phyloP scores from a whole-genome alignment of 1,284 basidiomycete species.

The Chalciporus sp. region DNA sequence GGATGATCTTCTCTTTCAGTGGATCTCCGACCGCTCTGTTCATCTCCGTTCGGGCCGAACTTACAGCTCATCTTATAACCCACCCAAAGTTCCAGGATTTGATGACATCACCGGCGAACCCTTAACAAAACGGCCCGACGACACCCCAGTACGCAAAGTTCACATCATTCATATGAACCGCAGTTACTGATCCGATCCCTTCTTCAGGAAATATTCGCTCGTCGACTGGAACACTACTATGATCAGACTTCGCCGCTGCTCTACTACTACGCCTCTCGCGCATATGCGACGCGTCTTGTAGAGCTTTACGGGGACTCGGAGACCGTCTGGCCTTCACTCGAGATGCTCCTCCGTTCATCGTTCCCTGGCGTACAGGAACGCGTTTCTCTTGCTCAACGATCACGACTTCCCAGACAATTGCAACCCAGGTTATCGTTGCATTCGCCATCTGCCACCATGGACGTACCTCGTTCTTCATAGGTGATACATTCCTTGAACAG shows the following conservation, averaged over 20 bases:
- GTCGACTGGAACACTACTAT: conserved; percentile 83
- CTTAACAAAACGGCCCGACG: conserved; percentile 86
- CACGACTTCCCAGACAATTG: conserved; percentile 19
- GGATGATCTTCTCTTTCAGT: conserved; percentile 83
- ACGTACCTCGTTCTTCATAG: conserved; percentile 19
- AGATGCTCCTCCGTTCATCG: conserved; percentile 21
- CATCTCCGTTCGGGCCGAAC: conserved; percentile 90
- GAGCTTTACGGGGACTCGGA: conserved; percentile 30
- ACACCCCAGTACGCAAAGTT: conserved; percentile 73
- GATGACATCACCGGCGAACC: conserved; percentile 96
- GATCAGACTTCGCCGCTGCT: conserved; percentile 83
- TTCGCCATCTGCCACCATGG: background rate
- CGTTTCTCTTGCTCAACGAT: conserved; percentile 6
- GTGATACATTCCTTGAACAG: background rate
- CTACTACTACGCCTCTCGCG: conserved; percentile 63
- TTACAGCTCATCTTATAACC: conserved; percentile 91
- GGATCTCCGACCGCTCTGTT: conserved; percentile 92
- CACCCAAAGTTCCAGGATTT: conserved; percentile 79
- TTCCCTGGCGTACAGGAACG: conserved; percentile 19
- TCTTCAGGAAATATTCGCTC: conserved; percentile 79
- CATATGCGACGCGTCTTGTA: conserved; percentile 31
- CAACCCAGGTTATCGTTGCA: conserved; percentile 17
- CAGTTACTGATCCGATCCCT: conserved; percentile 6
- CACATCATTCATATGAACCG: background rate
- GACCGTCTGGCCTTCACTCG: conserved; percentile 25